phyloP scores from a whole-genome alignment of 2,329 filamentous ascomycete genomes.

The Zelopaecilomyces penicillatus region DNA sequence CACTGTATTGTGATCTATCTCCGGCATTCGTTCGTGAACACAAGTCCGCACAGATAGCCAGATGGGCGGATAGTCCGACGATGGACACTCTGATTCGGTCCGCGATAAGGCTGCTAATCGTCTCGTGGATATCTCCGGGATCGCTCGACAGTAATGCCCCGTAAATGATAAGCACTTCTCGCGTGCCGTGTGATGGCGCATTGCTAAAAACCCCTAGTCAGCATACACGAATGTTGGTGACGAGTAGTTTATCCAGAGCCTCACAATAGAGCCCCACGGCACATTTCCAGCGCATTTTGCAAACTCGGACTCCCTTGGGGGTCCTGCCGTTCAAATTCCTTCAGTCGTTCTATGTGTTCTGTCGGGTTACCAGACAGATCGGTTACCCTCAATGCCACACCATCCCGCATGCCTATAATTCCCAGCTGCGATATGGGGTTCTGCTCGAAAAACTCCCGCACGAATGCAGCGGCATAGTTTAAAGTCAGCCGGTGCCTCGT shows the following conservation, averaged over 20 bases:
- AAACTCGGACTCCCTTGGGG: slow-evolving; percentile 70
- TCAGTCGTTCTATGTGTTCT: slow-evolving; percentile 73
- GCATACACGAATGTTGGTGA: slow-evolving; percentile 1
- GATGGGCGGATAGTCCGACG: slow-evolving; percentile 82
- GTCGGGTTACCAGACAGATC: slow-evolving; percentile 88
- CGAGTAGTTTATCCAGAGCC: slow-evolving; percentile 14
- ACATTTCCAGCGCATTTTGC: slow-evolving; percentile 95
- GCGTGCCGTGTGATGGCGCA: slow-evolving; percentile 83
- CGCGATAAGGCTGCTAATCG: slow-evolving; percentile 66
- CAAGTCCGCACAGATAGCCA: slow-evolving; percentile 86
- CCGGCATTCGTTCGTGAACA: slow-evolving; percentile 81
- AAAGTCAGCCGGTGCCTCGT: slow-evolving; percentile 77
- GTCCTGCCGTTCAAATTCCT: slow-evolving; percentile 56
- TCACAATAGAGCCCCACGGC: slow-evolving; percentile 78
- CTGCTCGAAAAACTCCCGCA: slow-evolving; percentile 93
- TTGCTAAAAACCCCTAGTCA: slow-evolving; percentile 45
- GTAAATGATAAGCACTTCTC: slow-evolving; percentile 86
- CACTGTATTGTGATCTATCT: slow-evolving; percentile 65
- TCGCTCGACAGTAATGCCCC: slow-evolving; percentile 86
- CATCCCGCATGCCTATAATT: slow-evolving; percentile 88
- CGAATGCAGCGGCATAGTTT: slow-evolving; percentile 77
- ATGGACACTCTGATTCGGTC: slow-evolving; percentile 84
- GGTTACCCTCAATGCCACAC: slow-evolving; percentile 74
- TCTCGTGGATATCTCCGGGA: slow-evolving; percentile 90
- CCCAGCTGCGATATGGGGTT: slow-evolving; percentile 96